Base-by-base conservation (phyloP, 2,329 filamentous ascomycete species). In the Aspergillus piperis region DNA sequence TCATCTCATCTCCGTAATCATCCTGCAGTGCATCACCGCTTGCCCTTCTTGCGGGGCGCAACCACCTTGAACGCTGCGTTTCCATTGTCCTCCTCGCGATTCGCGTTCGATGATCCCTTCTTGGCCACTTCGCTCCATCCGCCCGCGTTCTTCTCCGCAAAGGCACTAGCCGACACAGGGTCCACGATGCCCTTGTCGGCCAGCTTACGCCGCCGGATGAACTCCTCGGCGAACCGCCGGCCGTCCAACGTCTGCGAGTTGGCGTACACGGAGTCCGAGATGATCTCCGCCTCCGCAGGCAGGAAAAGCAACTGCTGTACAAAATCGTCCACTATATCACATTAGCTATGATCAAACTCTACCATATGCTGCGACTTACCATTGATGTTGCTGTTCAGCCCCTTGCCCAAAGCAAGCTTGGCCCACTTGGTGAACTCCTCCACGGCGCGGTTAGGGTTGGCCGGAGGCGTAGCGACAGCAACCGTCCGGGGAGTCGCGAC, bases 121-220 rank as follows among this genome's bases (percentile, higher is more conserved):
- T 98, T 98, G 1, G 95, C 95, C 55, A 99, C 95, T 79, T 98
- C 95, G 68, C 85, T 96, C 95, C 95, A 99, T 19, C 94, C 94
- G 58, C 90, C 88, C 25, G 82, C 80, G 25, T 78, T 81, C 66
- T 78, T 81, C 65, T 81, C 80, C 5, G 71, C 78, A 36, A 81
- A 83, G 3, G 86, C 84, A 57, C 79, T 84, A 38, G 80, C 78
- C 53, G 79, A 83, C 51, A 84, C 82, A 15, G 86, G 83, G 57
- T 90, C 89, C 17, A 96, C 83, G 42, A 97, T 85, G 41, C 95
- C 95, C 80, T 93, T 95, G 68, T 98, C 94, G 0, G 95, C 94
- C 1, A 96, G 86, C 82, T 90, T 96, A 79, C 93, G 94, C 69
- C 94, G 92, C 36, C 93, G 90, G 61, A 98, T 86, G 72, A 95